Conservation (phyloP, 106 monocot species). For the Dioscorea alata region DNA sequence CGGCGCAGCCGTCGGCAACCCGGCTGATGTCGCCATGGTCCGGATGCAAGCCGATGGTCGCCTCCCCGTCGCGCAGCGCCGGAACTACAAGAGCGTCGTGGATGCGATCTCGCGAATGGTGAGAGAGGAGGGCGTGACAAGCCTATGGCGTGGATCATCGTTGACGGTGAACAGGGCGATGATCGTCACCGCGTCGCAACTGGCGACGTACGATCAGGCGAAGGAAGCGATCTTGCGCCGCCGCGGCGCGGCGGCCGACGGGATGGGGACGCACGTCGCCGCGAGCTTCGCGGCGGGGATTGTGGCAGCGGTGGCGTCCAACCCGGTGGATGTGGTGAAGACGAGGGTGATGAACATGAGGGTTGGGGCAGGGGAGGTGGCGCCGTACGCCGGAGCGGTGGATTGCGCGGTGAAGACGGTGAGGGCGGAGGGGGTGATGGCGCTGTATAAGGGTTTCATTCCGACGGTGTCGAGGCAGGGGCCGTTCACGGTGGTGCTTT, state of each 20-base stretch:
- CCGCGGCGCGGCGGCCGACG: constrained; percentile 32
- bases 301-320: constrained; percentile 61
- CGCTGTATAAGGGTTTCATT: constrained; percentile 66
- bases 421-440: constrained; percentile 44
- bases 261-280: constrained; percentile 49
- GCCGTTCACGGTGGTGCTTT: constrained; percentile 66
- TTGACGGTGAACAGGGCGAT: constrained; percentile 64
- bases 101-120: constrained; percentile 47
- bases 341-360: constrained; percentile 66
- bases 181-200: constrained; percentile 68
- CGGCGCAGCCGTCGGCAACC: constrained; percentile 68
- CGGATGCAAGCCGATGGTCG: constrained; percentile 79
- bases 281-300: constrained; percentile 51
- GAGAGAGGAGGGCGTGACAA: constrained; percentile 26
- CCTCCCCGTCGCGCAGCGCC: constrained; percentile 41
- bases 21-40: constrained; percentile 77
- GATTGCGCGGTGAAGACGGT: constrained; percentile 57
- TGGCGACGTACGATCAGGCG: constrained; percentile 62
- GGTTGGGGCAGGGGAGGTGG: constrained; percentile 22
- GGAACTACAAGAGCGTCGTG: constrained; percentile 51
- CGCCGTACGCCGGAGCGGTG: constrained; percentile 38
- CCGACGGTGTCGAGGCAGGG: constrained; percentile 67
- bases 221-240: constrained; percentile 38
- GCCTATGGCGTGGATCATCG: constrained; percentile 50
- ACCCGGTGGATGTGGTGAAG: constrained; percentile 68